These are phyloP conservation scores for Nicotiana attenuata DNA, from an alignment of 257 asterid genomes.

Conservation along the genomic window DNA sequence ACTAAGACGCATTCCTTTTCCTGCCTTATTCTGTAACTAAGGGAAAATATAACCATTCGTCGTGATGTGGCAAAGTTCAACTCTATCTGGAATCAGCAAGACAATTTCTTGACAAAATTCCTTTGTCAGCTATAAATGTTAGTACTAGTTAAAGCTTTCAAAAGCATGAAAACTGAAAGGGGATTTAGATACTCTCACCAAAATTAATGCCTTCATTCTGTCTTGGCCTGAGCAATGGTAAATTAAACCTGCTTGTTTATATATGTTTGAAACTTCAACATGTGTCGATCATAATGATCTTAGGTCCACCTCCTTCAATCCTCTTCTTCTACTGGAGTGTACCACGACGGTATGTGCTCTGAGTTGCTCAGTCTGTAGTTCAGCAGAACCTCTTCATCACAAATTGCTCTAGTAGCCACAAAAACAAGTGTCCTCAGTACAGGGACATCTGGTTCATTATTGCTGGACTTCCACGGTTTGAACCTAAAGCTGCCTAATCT, in stretches of 20 bases:
- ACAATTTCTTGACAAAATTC: not conserved
- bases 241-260: not conserved
- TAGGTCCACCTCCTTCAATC: constrained; percentile 69
- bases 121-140: not conserved
- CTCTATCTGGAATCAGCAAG: not conserved
- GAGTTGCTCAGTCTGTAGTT: constrained; percentile 85
- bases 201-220: not conserved
- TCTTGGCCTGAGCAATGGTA: not conserved
- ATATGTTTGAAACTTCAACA: not conserved
- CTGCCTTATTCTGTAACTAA: not conserved
- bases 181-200: not conserved
- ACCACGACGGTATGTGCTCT: constrained; percentile 80
- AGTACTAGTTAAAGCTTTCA: not conserved
- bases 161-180: not conserved
- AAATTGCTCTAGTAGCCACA: constrained; percentile 61
- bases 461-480: constrained; percentile 66
- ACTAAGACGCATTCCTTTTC: not conserved
- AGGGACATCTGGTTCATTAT: constrained; percentile 28
- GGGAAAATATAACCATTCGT: not conserved
- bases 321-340: constrained; percentile 82
- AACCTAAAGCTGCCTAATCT: constrained; percentile 82
- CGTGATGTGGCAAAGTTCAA: not conserved
- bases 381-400: constrained; percentile 72
- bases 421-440: constrained; percentile 62
- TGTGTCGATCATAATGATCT: not conserved